phyloP scores from a whole-genome alignment of 257 asterid species.

The Solanum ossicruentum region DNA sequence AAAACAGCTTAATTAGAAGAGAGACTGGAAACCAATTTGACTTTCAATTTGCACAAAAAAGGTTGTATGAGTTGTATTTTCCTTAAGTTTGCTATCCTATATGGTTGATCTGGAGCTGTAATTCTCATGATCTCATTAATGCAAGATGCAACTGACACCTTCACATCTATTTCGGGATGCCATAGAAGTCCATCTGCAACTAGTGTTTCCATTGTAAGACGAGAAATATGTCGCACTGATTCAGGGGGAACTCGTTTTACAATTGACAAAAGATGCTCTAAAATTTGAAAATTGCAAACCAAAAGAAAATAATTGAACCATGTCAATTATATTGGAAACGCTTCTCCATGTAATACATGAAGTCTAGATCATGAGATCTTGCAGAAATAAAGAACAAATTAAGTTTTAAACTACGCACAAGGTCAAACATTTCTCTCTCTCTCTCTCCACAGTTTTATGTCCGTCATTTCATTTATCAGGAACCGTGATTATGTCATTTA shows the following conservation, averaged over 20 bases:
- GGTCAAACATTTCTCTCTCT: not conserved
- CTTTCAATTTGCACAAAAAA: not conserved
- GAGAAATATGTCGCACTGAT: not conserved
- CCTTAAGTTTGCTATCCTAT: constrained; percentile 3
- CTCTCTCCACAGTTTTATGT: not conserved
- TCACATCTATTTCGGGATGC: constrained; percentile 9
- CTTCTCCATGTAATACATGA: not conserved
- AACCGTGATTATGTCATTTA: not conserved
- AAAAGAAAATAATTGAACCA: not conserved
- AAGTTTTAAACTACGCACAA: not conserved
- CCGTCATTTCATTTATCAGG: not conserved
- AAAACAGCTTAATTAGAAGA: not conserved
- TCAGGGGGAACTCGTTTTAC: constrained; percentile 5
- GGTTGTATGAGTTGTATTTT: not conserved
- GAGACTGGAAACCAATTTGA: not conserved
- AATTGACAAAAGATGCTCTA: constrained; percentile 3
- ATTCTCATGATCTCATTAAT: constrained; percentile 8
- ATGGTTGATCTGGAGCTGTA: constrained; percentile 18
- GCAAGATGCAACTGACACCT: constrained; percentile 16
- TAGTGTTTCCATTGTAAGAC: constrained; percentile 6
- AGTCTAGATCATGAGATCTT: not conserved
- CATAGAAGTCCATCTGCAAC: constrained; percentile 8
- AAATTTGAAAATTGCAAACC: not conserved
- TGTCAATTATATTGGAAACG: not conserved
- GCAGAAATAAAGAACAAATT: not conserved